Evolutionary conservation across 2,329 filamentous ascomycete genomes (phyloP).

Genomic region (Drechslerella dactyloides): DNA sequence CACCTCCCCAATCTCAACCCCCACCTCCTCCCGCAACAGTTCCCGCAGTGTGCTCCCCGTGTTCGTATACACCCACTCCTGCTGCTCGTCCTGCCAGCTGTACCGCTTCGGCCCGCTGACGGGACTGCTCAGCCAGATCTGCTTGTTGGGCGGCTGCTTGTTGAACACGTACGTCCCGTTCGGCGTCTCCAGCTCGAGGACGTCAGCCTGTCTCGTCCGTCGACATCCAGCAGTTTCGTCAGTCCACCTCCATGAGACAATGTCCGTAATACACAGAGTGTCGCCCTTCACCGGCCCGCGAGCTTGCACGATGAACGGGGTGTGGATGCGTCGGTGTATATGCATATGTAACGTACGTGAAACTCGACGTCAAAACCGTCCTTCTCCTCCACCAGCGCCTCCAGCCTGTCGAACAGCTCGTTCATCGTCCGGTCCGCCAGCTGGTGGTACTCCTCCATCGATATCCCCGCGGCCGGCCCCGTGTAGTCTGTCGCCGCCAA

Average conservation of each 20-base stretch:
- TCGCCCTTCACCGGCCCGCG: neutral
- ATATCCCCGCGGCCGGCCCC: slow-evolving; percentile 5
- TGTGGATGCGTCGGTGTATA: neutral
- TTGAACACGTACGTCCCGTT: slow-evolving; percentile 91
- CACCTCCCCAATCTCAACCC: slow-evolving; percentile 65
- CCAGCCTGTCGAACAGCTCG: slow-evolving; percentile 66
- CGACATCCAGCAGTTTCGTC: no score
- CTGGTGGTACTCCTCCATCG: slow-evolving; percentile 47
- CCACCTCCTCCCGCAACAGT: slow-evolving; percentile 77
- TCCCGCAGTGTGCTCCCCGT: slow-evolving; percentile 78
- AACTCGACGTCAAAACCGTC: slow-evolving; percentile 78
- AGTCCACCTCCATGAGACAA: no score
- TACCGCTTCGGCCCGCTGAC: slow-evolving; percentile 90
- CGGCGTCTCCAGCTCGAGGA: slow-evolving; percentile 75
- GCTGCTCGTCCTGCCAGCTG: slow-evolving; percentile 75
- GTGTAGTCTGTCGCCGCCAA: slow-evolving; percentile 19
- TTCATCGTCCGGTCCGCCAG: slow-evolving; percentile 57
- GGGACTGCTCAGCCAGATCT: slow-evolving; percentile 94
- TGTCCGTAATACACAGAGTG: neutral
- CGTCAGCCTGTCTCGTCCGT: slow-evolving; percentile 71
- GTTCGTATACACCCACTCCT: slow-evolving; percentile 85
- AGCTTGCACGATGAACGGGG: slow-evolving; percentile 11
- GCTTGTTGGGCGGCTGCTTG: slow-evolving; percentile 97
- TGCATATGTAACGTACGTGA: slow-evolving; percentile 67
- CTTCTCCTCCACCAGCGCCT: slow-evolving; percentile 77